Base-by-base conservation (phyloP, 1,284 basidiomycete genomes). In the Leccinum angustisporum region DNA sequence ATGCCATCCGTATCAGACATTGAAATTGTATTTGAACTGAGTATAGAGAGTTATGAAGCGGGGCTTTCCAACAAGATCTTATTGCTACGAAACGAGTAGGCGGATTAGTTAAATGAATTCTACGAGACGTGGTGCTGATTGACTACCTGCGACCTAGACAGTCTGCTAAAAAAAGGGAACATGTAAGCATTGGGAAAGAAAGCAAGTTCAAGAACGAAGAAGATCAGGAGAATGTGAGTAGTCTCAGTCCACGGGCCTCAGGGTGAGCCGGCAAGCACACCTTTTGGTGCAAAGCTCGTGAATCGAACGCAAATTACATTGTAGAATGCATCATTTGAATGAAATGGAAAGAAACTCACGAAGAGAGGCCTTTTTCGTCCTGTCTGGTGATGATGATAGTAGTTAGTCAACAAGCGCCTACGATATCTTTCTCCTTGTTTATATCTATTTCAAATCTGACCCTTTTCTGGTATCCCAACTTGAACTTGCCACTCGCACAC, bases 231-330 rank as follows among this genome's bases (percentile, higher is more conserved):
- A 63, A 75, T 38, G 0, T 4, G 68, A 75, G 70, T 83, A 85
- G 87, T 91, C 89, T 90, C 89, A 91, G 83, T 75, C 73, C 81
- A 79, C 74, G 75, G 71, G 67, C 80, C 82, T 81, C 87, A 88
- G 86, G 83, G 80, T 77, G 70, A 81, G 83, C 86, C 79, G 89
- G 88, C 88, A 79, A 80, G 87, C 82, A 79, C 75, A 76, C 84
- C 87, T 83, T 90, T 90, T 87, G 83, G 80, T 79, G 70, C 81
- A 79, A 78, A 80, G 78, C 70, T 72, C 75, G 76, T 73, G 79
- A 72, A 77, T 75, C 89, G 87, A 91, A 90, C 88, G 89, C 89
- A 91, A 91, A 91, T 91, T 91, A 91, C 89, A 78, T 79, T 36
- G 34, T 36, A 36, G 63, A 73, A 76, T 80, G 67, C 87, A 90